Conservation (phyloP, 108 stramenopile species). For the Nannochloropsis salina region DNA sequence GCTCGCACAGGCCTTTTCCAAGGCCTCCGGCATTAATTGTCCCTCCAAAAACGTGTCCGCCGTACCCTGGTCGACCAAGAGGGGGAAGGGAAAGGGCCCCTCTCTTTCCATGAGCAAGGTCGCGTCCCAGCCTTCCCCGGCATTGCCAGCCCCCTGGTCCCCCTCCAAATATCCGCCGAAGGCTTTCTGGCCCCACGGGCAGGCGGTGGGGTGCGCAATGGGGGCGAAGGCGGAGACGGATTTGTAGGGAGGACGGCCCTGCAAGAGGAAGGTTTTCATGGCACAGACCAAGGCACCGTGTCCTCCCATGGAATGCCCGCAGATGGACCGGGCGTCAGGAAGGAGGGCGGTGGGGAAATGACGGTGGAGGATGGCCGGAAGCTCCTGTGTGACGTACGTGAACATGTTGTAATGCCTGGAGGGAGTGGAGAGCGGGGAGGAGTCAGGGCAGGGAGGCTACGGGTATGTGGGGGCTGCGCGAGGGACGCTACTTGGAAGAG, state of each 20-base stretch:
- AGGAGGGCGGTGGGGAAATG: conserved; percentile 49
- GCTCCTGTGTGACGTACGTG: conserved; percentile 78
- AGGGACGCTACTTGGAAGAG: neutral
- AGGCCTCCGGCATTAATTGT: conserved; percentile 62
- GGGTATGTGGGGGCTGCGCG: neutral
- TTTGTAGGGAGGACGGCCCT: neutral
- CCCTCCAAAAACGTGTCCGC: conserved; percentile 64
- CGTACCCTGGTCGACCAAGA: conserved; percentile 54
- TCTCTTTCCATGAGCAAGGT: conserved; percentile 61
- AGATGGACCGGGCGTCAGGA: conserved; percentile 61
- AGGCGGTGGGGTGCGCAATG: conserved; percentile 82
- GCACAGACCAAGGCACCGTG: conserved; percentile 82
- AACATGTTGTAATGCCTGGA: conserved; percentile 91
- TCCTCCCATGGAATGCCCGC: conserved; percentile 90
- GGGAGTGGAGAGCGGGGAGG: conserved; percentile 39
- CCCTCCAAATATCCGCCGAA: conserved; percentile 82
- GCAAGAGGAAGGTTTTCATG: conserved; percentile 48
- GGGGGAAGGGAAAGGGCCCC: conserved; percentile 40
- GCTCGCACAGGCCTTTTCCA: conserved; percentile 60
- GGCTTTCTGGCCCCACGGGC: conserved; percentile 95
- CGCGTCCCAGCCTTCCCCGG: conserved; percentile 71
- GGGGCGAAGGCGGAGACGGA: conserved; percentile 85
- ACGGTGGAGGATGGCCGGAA: conserved; percentile 64
- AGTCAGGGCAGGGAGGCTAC: neutral
- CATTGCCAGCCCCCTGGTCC: conserved; percentile 54